Base-by-base conservation (phyloP, 1,284 basidiomycete genomes). In the Boletus sp. region DNA sequence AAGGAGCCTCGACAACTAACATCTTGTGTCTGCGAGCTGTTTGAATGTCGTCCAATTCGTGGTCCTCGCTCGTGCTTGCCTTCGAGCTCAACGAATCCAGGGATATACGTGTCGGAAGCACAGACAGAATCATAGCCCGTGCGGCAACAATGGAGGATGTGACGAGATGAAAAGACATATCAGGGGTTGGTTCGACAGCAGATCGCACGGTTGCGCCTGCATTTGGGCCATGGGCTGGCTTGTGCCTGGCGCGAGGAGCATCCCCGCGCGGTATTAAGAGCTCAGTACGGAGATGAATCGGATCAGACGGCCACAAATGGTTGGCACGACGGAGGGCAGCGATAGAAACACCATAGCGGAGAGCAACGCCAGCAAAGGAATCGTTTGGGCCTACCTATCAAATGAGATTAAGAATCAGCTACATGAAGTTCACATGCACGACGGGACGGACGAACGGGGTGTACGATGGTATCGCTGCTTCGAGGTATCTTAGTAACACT, bases 301-400 rank as follows among this genome's bases (percentile, higher is more conserved):
- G 78, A 64, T 96, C 94, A 13, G 88, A 86, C 1, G 89, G 69
- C 93, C 93, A 96, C 5, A 97, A 73, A 54, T 93, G 90, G 68
- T 97, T 97, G 34, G 82, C 83, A 56, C 82, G 78, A 39, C 92
- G 83, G 12, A 97, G 74, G n/a, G 87, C 83, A 12, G 88, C 76
- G 41, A 94, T 72, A 8, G 84, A 78, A 46, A 94, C 85, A 4
- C 90, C 91, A 64, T 95, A 95, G 56, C 84, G 87, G 38, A 96
- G 72, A 0, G 93, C 84, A 17, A 96, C 84, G 13, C 90, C 86
- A 13, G 90, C 80, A 14, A 95, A 70, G 3, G 91, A 88, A 61
- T 96, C 93, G 17, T 74, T 76, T 5, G 81, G 72, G 47, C 73
- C 70, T 27, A 95, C 74, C 91, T 89, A 52, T 5, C 17, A 35